Conservation (phyloP, 805 yeast genomes). For the Candida piceae region DNA sequence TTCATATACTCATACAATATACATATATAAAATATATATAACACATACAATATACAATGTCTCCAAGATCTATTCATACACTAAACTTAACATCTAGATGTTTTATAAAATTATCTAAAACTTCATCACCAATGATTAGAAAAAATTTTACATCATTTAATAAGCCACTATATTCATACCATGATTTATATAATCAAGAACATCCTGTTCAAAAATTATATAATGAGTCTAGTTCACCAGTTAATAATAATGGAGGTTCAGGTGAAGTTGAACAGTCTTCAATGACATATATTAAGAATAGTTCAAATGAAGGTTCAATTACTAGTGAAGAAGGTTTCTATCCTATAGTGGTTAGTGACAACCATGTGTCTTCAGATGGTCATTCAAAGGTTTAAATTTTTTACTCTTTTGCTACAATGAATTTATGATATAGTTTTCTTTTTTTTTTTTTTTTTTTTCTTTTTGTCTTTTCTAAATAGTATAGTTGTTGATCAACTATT, state of each 20-base stretch:
- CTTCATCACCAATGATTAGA: slow-evolving; percentile 6
- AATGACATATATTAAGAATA: slow-evolving; percentile 26
- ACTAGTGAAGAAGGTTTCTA: slow-evolving; percentile 20
- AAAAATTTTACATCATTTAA: slow-evolving; percentile 24
- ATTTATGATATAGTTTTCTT: too few relatives aligned
- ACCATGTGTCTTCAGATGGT: slow-evolving; percentile 23
- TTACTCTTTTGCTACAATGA: too few relatives aligned
- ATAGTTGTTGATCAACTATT: neutral
- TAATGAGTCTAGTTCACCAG: slow-evolving; percentile 15
- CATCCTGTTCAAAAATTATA: slow-evolving; percentile 16
- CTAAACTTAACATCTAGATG: slow-evolving; percentile 27
- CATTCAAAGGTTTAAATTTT: slow-evolving; percentile 14
- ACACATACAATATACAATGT: slow-evolving; percentile 10
- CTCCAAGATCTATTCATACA: slow-evolving; percentile 25
- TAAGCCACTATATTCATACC: slow-evolving; percentile 17
- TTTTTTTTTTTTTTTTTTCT: too few relatives aligned
- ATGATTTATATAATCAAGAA: slow-evolving; percentile 22
- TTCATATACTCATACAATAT: too few relatives aligned
- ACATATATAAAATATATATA: too few relatives aligned
- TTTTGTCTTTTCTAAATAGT: too few relatives aligned
- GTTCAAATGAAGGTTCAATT: slow-evolving; percentile 13
- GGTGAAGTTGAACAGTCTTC: slow-evolving; percentile 22
- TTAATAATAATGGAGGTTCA: slow-evolving; percentile 28
- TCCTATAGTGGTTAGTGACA: slow-evolving; percentile 28
- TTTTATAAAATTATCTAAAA: slow-evolving; percentile 13